phyloP scores from a whole-genome alignment of 2,329 filamentous ascomycete species.

The Venturia nashicola region DNA sequence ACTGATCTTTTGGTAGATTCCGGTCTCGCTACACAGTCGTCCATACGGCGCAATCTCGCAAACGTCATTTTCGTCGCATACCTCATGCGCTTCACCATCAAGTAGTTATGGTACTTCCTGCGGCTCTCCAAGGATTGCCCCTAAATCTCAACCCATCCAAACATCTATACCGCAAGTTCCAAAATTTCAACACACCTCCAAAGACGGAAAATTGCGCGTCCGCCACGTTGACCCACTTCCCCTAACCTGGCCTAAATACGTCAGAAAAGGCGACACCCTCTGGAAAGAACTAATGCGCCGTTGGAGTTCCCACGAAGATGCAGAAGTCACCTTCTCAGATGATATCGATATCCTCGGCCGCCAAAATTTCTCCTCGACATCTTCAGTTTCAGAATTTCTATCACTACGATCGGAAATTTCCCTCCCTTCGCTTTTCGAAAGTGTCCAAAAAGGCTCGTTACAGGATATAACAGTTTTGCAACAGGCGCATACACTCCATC shows the following conservation, averaged over 20 bases:
- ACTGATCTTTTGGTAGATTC: neutral
- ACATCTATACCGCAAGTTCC: neutral
- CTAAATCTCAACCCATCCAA: neutral
- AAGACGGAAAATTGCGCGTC: neutral
- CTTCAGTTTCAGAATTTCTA: neutral
- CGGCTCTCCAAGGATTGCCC: neutral
- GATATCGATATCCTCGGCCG: neutral
- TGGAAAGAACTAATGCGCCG: constrained; percentile 1
- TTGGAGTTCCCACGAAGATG: neutral
- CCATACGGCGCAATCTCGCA: neutral
- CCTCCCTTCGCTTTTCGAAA: neutral
- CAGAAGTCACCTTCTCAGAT: neutral
- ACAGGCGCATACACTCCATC: neutral
- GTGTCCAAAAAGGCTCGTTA: neutral
- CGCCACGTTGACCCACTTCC: neutral
- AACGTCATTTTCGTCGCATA: neutral
- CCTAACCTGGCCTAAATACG: neutral
- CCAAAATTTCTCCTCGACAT: neutral
- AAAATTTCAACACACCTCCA: neutral
- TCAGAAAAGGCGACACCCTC: neutral
- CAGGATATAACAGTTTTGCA: neutral
- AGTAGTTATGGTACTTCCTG: neutral
- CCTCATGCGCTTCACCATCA: neutral
- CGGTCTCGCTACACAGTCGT: neutral
- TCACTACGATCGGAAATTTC: neutral